Percentiles rank a stretch among this genome's conserved stretches.
These are phyloP conservation scores for Trichoderma gamsii DNA, from an alignment of 495 filamentous ascomycete genomes.

Conservation along the genomic window DNA sequence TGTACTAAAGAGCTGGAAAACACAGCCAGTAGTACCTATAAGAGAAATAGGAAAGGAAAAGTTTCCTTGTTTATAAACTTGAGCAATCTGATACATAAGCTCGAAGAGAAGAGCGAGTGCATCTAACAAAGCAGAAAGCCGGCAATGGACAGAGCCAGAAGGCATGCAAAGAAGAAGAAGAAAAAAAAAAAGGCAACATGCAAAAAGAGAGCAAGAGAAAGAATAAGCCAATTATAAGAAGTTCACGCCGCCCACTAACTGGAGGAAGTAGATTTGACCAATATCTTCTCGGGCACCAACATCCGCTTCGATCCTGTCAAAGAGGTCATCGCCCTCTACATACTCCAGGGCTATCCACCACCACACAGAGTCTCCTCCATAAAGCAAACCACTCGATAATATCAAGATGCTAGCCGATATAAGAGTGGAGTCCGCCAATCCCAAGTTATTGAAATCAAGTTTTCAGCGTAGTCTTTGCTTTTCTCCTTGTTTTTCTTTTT, in stretches of 20 bases:
- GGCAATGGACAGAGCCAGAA: not conserved
- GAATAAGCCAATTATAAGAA: conserved; percentile 57
- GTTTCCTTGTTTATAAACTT: not conserved
- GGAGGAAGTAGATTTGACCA: conserved; percentile 91
- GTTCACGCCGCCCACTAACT: conserved; percentile 81
- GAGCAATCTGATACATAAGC: not conserved
- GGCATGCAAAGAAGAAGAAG: not conserved
- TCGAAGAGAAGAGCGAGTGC: not conserved
- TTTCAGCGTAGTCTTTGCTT: not conserved
- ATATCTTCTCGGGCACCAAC: conserved; percentile 87
- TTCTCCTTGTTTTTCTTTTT: not conserved
- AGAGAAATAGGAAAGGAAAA: not conserved
- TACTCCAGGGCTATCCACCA: conserved; percentile 98
- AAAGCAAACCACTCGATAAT: conserved; percentile 86
- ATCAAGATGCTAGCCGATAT: conserved; percentile 83
- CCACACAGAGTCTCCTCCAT: conserved; percentile 85
- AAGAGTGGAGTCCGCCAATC: conserved; percentile 55
- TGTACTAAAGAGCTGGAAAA: not conserved
- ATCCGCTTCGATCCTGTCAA: conserved; percentile 99
- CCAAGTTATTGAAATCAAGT: conserved; percentile 2
- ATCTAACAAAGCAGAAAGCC: not conserved
- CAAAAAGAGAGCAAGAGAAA: not conserved
- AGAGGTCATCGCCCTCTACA: conserved; percentile 91
- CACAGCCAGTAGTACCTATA: not conserved
- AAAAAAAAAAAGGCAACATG: not conserved